Base-by-base conservation (phyloP, 306 rosid species). In the Quillaja saponaria region DNA sequence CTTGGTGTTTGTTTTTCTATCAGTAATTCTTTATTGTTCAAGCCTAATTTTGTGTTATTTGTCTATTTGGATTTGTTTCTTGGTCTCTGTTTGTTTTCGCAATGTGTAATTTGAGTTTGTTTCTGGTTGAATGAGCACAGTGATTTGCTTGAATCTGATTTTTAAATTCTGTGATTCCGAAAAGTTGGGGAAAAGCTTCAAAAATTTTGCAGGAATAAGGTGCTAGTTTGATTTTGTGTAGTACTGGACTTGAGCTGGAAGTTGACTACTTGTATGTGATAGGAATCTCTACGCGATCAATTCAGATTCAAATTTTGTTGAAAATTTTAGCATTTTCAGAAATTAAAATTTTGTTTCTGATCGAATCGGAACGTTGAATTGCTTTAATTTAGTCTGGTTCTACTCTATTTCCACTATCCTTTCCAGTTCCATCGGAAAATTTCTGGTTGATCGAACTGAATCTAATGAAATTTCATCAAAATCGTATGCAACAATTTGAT, bases 51-150 rank as follows among this genome's bases (percentile, higher is more conserved):
- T 64, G 9, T 9, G 68, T 55, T 17, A 6, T 49, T 8, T 61
- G 25, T 72, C 49, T 53, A 16, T 47, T 63, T 11, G 33, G 45
- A 61, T 58, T 38, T 3, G 10, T 50, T 54, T 13, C 11, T 13
- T 10, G 14, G 34, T 42, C 20, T 38, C 47, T 18, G 8, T 34
- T 35, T 47, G 15, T 34, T 44, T 46, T 44, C 14, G 17, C 35
- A 15, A 60, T 63, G 10, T 49, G 18, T 13, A 50, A 7, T 34
- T 28, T 62, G 19, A 25, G 25, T 50, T 21, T 12, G 10, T 14
- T 16, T 33, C 38, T n/a, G 40, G 40, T 52, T 13, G 46, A 11
- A 52, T 42, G 20, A 15, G 52, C 20, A 15, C 55, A 61, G 42
- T 20, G 13, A 42, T 7, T 34, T 11, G 25, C 11, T 21, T 18